Conservation (phyloP, 2,329 filamentous ascomycete species). For the Pseudocercospora musae region DNA sequence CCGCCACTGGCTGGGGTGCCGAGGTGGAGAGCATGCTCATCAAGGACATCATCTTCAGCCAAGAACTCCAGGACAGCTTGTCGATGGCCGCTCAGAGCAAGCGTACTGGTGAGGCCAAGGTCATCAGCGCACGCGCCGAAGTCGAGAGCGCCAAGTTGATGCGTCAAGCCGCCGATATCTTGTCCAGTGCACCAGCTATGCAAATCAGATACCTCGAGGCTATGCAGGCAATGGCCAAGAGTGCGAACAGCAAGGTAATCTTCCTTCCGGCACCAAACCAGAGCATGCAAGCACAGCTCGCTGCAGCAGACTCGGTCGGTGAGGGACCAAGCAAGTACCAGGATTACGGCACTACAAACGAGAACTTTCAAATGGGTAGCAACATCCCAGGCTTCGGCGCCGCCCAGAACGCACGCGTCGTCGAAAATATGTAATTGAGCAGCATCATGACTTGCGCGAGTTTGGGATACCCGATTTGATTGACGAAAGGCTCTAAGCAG, state of each 20-base stretch:
- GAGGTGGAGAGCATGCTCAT: slow-evolving; percentile 97
- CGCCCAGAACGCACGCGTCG: slow-evolving; percentile 74
- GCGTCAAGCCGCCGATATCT: slow-evolving; percentile 85
- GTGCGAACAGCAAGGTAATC: slow-evolving; percentile 81
- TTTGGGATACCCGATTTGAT: background rate
- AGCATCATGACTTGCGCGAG: background rate
- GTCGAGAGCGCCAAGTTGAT: slow-evolving; percentile 94
- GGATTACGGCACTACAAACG: slow-evolving; percentile 24
- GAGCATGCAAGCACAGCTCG: slow-evolving; percentile 55
- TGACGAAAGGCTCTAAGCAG: background rate
- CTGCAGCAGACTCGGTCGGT: slow-evolving; percentile 49
- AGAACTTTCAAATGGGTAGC: slow-evolving; percentile 36
- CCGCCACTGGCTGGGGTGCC: slow-evolving; percentile 90
- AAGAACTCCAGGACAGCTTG: slow-evolving; percentile 90
- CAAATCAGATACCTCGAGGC: slow-evolving; percentile 97
- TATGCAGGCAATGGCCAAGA: slow-evolving; percentile 98
- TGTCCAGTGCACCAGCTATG: slow-evolving; percentile 91
- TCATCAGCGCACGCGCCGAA: slow-evolving; percentile 94
- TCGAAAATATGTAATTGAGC: slow-evolving; percentile 75
- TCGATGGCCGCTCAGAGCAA: slow-evolving; percentile 99
- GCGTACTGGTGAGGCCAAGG: slow-evolving; percentile 96
- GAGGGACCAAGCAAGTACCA: slow-evolving; percentile 54
- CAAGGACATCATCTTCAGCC: slow-evolving; percentile 97
- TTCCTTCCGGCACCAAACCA: slow-evolving; percentile 62
- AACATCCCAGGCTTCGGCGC: slow-evolving; percentile 61